Evolutionary conservation across 352 stramenopile species (phyloP), one percentile per base, ranked within the genome.

Genomic region (Thraustochytrium striatum): DNA sequence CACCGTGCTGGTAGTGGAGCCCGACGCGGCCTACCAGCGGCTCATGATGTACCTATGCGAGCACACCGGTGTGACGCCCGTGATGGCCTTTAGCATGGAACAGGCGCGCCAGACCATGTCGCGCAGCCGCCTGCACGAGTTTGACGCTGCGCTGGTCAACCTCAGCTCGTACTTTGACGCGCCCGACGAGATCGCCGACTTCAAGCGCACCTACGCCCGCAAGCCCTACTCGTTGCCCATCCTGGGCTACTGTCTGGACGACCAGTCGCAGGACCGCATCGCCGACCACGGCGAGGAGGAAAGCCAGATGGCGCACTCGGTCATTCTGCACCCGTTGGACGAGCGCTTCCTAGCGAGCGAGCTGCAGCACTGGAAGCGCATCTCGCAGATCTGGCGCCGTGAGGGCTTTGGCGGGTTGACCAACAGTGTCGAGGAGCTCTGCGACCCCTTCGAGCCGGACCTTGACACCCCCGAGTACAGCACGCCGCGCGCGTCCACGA

Each of bases 171-270:
- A 75, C 65, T 75, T 75, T 25, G 39, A 81, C 33, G 1, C 35
- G 41, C 28, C 21, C n/a, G 62, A 61, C 44, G 3, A 50, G 33
- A 36, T 78, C 59, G 25, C 43, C 13, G 59, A 81, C 41, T 84
- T 83, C 53, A 80, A 83, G 53, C 57, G 78, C 21, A 83, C 73
- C 21, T 69, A 82, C 38, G 25, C 30, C 52, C 3, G 9, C 5
- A 32, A 58, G 44, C 65, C 65, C 5, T 75, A 61, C 65, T 43
- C 65, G 44, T 19, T 72, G n/a, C 44, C 65, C 5, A n/a, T 75
- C 16, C 44, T 75, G n/a, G 65, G 65, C 21, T 75, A 75, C 65
- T 47, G 8, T 43, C 39, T 58, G 11, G 39, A 75, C 52, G 65
- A 75, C n/a, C 43, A 61, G 30, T 55, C 65, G 19, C 44, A 53